A percentile compares a stretch with the other conserved stretches of the same genome.
phyloP scores from a whole-genome alignment of 139 green algal species.

The Tetratostichococcus sp. region DNA sequence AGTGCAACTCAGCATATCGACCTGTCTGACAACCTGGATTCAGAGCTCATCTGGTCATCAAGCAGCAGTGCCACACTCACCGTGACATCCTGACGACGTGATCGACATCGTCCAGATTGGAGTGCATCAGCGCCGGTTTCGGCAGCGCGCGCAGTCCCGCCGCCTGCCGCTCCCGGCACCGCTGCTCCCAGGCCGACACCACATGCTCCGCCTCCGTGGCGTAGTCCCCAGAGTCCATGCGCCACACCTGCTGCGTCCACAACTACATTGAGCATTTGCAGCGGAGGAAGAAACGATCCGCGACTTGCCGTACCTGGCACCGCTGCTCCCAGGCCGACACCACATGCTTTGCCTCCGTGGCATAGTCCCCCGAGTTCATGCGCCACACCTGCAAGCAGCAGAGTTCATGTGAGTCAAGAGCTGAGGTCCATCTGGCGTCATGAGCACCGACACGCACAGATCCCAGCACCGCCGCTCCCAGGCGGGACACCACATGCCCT shows the following conservation, averaged over 20 bases:
- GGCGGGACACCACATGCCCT: conserved; percentile 27
- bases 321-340: conserved; percentile 41
- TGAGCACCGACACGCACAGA: neutral
- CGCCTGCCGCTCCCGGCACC: conserved; percentile 16
- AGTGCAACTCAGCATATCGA: no score
- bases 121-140: conserved; percentile 50
- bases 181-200: conserved; percentile 38
- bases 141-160: conserved; percentile 8
- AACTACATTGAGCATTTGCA: no score
- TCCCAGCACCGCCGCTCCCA: conserved; percentile 41
- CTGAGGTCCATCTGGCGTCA: no score
- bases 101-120: conserved; percentile 43
- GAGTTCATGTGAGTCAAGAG: no score
- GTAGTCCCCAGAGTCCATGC: conserved; percentile 50
- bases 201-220: conserved; percentile 27
- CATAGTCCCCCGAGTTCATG: conserved; percentile 45
- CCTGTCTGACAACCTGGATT: no score
- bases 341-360: conserved; percentile 26
- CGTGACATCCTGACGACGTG: conserved; percentile 15
- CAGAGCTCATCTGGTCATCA: no score
- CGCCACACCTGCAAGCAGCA: conserved; percentile 19
- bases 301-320: conserved; percentile 9
- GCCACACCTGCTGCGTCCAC: conserved; percentile 27
- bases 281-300: no score
- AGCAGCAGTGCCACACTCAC: conserved; percentile 8